Evolutionary conservation across 352 stramenopile genomes (phyloP), one percentile per base, ranked within the genome.

Genomic region (Globisporangium paddicum): DNA sequence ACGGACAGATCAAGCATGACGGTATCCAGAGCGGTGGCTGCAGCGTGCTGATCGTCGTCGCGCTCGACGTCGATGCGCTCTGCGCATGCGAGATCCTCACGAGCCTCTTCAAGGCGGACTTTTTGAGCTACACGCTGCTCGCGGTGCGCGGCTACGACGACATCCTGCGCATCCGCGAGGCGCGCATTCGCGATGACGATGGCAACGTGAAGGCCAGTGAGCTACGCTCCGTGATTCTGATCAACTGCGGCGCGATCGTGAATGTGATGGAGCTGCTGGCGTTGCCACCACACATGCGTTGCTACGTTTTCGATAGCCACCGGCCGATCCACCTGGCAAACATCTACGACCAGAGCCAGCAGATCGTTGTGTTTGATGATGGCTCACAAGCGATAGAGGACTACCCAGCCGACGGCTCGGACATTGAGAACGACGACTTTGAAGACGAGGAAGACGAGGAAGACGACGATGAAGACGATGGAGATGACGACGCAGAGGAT

Each of bases 271-370:
- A 84, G 67, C 67, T 98, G 30, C 77, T 98, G 58, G 68, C 76
- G 54, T 68, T 93, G 21, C 75, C 82, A 21, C 52, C 64, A 13
- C 55, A 75, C 35, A 69, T 93, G 10, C 90, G 85, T 46, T 91
- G 93, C 38, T 99, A 98, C 76, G 88, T 99, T 8, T 81, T 98
- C 47, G 96, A 99, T 77, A 96, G 82, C 59, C 94, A 98, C 67
- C 79, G 96, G 1, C 96, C 96, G 9, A 89, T 98, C 46, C 96
- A 99, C 74, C 83, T 99, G 62, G 86, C 93, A 13, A 99, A 99
- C 72, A 87, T 99, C 26, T 96, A 99, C 73, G 79, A 94, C 41
- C 62, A 75, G 23, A 72, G 78, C 53, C 77, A 89, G 62, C 84
- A 90, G 58, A 71, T 95, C 46, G 77, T 93, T 2, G 73, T 95